These are phyloP conservation scores for Camellia sinensis DNA, from an alignment of 148 eudicot genomes.

Conservation along the genomic window DNA sequence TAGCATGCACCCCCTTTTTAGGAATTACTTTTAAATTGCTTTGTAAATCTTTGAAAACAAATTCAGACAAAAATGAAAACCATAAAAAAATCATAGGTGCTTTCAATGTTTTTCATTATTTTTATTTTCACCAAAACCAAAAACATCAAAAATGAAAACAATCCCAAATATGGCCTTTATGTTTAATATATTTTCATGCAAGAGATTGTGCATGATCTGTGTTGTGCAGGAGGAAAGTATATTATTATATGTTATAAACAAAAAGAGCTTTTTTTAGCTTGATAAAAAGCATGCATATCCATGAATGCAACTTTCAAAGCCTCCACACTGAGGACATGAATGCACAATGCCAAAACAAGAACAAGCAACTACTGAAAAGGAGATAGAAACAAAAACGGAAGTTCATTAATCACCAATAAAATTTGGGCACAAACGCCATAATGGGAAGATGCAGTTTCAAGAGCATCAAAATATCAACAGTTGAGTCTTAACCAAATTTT, in stretches of 20 bases:
- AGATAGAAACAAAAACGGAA: neutral
- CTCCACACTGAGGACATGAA: neutral
- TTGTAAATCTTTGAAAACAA: too few species aligned
- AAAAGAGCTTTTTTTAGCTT: neutral
- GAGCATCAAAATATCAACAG: neutral
- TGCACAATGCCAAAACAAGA: neutral
- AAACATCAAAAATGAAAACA: too few species aligned
- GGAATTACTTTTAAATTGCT: too few species aligned
- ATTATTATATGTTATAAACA: neutral
- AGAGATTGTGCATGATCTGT: conserved; percentile 7
- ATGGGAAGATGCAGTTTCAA: neutral
- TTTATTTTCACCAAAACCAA: too few species aligned
- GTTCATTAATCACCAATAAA: neutral
- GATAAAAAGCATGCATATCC: neutral
- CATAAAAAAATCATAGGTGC: too few species aligned
- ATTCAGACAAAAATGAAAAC: too few species aligned
- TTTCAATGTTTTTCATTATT: too few species aligned
- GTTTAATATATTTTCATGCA: neutral
- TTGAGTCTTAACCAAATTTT: neutral
- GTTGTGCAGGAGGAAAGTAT: neutral
- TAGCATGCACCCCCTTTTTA: too few species aligned
- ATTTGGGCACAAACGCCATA: neutral
- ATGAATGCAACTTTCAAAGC: neutral
- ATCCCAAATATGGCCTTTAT: neutral
- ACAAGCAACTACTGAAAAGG: neutral